Evolutionary conservation across 2,329 filamentous ascomycete species (phyloP), one percentile per base, ranked within the genome.

Genomic region (Dactylellina parvicollis): DNA sequence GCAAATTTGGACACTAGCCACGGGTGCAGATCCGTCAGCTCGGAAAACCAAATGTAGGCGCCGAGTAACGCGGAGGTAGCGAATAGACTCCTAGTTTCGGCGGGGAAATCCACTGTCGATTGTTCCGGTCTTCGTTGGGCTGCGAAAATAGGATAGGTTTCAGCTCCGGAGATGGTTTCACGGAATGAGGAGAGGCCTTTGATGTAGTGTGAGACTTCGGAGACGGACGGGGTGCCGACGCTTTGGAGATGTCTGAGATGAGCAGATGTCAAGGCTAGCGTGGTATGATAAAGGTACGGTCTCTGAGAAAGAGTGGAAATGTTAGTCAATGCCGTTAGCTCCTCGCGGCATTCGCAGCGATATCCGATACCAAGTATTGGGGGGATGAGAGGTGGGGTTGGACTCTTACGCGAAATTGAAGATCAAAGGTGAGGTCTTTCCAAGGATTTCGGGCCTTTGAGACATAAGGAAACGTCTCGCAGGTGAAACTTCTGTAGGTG

Each of bases 161-260:
- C 5, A 32, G 26, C 2, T 26, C 10, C 5, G 2, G 44, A 16
- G 8, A 72, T 38, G 12, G 16, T 10, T 38, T 72, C 67, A 8
- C 67, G 59, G 14, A 59, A 64, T 4, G 59, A 42, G 1, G 67
- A 24, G 2, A 72, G 38, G 12, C 44, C 67, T 46, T 55, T 72
- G 20, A 72, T 54, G 26, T 72, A 72, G 44, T 72, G 67, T 10
- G 67, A 72, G 18, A 72, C 38, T 24, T 72, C 67, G 16, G 42
- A 16, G 9, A 72, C 36, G 1, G 67, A 72, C 8, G 67, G 59
- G 3, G 59, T 72, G 1, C 44, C 18, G 2, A 65, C 67, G 8
- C 50, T 44, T 34, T 72, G 67, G 14, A 72, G 16, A 10, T 57
- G 28, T 3, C 67, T 16, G 5, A 72, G 52, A 24, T 72, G 67